Conservation (phyloP, 805 yeast species). For the Debaryomyces maramus region DNA sequence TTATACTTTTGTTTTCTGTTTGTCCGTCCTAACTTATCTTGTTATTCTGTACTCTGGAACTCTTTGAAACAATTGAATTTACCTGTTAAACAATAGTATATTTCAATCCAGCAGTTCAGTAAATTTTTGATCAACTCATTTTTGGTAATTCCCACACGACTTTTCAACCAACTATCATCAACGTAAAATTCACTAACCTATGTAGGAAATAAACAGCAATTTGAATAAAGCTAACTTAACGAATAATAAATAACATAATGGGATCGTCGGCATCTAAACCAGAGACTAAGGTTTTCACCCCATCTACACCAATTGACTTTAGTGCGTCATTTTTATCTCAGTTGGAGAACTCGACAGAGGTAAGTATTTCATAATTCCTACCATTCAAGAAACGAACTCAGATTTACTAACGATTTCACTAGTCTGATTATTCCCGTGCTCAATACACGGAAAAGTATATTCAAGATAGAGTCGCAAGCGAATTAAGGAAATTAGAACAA, state of each 20-base stretch:
- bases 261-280: constrained; percentile 63
- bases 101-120: background rate
- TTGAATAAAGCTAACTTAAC: background rate
- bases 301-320: constrained; percentile 67
- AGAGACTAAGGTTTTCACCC: constrained; percentile 65
- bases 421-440: constrained; percentile 67
- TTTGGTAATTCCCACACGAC: background rate
- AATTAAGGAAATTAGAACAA: constrained; percentile 53
- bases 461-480: constrained; percentile 62
- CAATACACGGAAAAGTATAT: constrained; percentile 67
- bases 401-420: constrained; percentile 7
- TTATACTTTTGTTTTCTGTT: constrained; percentile 12
- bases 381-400: background rate
- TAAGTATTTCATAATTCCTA: constrained; percentile 29
- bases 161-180: background rate
- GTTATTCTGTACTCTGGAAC: no score
- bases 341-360: constrained; percentile 60
- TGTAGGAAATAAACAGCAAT: background rate
- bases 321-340: constrained; percentile 63
- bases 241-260: constrained; percentile 39
- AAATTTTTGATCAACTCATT: background rate
- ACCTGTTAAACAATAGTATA: no score
- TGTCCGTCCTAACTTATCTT: constrained; percentile 2
- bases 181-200: background rate
- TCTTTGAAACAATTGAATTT: no score